Evolutionary conservation across 805 yeast species (phyloP), one percentile per base, ranked within the genome.

Genomic region (Blastobotrys chiropterorum): DNA sequence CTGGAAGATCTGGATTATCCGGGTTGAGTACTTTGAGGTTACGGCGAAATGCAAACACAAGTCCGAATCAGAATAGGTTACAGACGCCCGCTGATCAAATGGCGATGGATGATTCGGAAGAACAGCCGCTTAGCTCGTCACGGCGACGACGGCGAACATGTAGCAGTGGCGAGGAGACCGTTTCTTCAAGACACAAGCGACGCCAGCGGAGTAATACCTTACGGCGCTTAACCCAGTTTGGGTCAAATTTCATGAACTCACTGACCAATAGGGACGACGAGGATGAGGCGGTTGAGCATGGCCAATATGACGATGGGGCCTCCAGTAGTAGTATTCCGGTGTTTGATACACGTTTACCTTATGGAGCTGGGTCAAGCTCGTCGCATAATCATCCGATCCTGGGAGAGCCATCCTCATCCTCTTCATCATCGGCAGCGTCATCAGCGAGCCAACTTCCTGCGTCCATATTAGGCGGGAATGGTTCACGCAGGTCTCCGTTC

Each of bases 201-300:
- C 38, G 50, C 21, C 38, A 47, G 14, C 43, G 44, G 26, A 17
- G 34, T 16, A 31, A 40, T 14, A 39, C 50, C 7, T 31, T 47
- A 15, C 34, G 50, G 15, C 44, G 50, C 19, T 39, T 47, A 14
- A 19, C 45, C n/a, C 50, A 40, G 50, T 41, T 47, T 16, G 50
- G 50, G 8, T 47, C 50, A 15, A 38, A 22, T n/a, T 14, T 47
- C 7, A 44, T 47, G 21, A 39, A 40, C 45, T 47, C 50, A 8
- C 20, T 47, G 31, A 30, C 49, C 5, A 39, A 15, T 39, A 15
- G 43, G 13, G 43, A 39, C 5, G 5, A 39, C 11, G 20, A 39
- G 13, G 20, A 39, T 16, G 20, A 39, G 43, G 20, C 5, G 11
- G 13, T 5, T 16, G 11, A 16, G 5, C 13, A 13, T 16, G 43